Evolutionary conservation across 371 early-diverging fungal genomes (phyloP), one percentile per base, ranked within the genome.

Genomic region (Saksenaea vasiformis): DNA sequence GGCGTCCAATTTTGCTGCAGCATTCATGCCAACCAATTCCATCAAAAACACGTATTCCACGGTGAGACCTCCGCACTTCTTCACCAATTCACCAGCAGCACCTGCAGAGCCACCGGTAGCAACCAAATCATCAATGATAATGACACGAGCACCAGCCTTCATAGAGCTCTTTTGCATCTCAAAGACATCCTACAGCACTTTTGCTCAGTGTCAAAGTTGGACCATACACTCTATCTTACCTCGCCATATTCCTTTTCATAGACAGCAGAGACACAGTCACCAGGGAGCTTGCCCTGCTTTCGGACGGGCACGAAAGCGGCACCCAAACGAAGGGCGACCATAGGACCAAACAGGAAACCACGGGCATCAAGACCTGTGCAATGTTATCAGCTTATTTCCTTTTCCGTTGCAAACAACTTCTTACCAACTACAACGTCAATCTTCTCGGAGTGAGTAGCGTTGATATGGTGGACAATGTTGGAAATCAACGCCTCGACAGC

Each of bases 161-260:
- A 98, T 86, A 34, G 94, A 87, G 62, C 78, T 86, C 56, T 83
- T 76, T 76, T 94, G 93, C 84, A 98, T 90, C 78, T 98, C 98
- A 79, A 98, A 95, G 56, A 86, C 71, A 69, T 98, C 98, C 85
- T 90, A 68, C 53, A 67, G 27, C n/a, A n/a, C 36, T 36, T 27
- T 60, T 43, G 28, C 41, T 39, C 27, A 19, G 22, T 1, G 5
- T n/a, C n/a, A 4, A 26, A 11, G 24, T 36, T 17, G n/a, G n/a
- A n/a, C n/a, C n/a, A n/a, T 7, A 53, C 10, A 5, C 24, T 14
- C 14, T 19, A 22, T 67, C 73, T 75, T 82, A 92, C 93, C 72
- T 85, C 82, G 60, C 99, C 99, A 71, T 98, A 98, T 78, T 98
- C 99, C 87, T 97, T 97, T 39, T 78, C 83, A 76, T 98, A 98